Conservation (phyloP, 108 stramenopile genomes). For the Stephanodiscus triporus region DNA sequence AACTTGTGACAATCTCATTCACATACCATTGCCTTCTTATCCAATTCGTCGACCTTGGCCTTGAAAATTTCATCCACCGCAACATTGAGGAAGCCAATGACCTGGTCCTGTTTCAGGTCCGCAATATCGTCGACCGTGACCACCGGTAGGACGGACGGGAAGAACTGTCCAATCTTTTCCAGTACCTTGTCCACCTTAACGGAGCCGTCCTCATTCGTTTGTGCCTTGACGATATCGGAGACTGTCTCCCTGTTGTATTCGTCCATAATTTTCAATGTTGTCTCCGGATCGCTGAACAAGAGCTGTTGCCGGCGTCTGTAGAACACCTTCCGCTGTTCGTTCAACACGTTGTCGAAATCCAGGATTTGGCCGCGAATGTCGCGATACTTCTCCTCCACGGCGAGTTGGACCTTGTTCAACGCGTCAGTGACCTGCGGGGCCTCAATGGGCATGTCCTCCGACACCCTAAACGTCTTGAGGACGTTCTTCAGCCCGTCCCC, state of each 20-base stretch:
- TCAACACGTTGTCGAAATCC: constrained; percentile 84
- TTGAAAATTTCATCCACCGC: constrained; percentile 80
- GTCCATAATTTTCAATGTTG: constrained; percentile 60
- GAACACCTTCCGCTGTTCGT: constrained; percentile 76
- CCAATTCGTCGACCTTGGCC: constrained; percentile 59
- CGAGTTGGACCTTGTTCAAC: constrained; percentile 82
- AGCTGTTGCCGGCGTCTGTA: constrained; percentile 69
- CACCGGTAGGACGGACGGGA: constrained; percentile 66
- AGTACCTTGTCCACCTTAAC: constrained; percentile 76
- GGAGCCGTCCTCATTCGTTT: constrained; percentile 58
- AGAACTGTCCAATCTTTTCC: constrained; percentile 83
- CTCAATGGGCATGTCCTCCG: constrained; percentile 92
- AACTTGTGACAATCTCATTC: background rate
- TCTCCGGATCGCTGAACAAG: constrained; percentile 62
- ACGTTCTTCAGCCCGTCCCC: constrained; percentile 82
- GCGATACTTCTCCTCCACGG: constrained; percentile 87
- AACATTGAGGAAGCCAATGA: constrained; percentile 56
- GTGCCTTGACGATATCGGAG: constrained; percentile 78
- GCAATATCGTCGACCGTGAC: constrained; percentile 51
- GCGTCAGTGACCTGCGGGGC: constrained; percentile 85
- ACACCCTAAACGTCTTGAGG: constrained; percentile 86
- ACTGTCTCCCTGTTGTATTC: constrained; percentile 74
- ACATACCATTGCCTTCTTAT: constrained; percentile 57
- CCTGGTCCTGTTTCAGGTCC: constrained; percentile 58
- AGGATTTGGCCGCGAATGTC: constrained; percentile 86